These are phyloP conservation scores for Trichosporon sp. DNA, from an alignment of 1,284 basidiomycete genomes.

Conservation along the genomic window DNA sequence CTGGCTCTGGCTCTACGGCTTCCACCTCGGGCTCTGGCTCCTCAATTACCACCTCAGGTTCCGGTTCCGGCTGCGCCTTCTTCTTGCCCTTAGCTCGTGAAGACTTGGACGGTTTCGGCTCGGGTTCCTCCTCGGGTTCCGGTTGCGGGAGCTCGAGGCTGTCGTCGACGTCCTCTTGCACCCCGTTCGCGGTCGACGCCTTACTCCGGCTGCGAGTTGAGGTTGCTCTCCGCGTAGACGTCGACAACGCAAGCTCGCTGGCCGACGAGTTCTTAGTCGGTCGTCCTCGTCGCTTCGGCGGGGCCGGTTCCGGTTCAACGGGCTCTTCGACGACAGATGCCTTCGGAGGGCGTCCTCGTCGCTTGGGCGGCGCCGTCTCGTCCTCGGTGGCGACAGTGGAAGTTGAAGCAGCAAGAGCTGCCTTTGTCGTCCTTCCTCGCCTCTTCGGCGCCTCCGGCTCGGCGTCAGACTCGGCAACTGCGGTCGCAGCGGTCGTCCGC, in stretches of 20 bases:
- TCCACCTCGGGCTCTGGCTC: constrained; percentile 20
- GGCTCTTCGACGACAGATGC: constrained; percentile 15
- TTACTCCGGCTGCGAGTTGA: constrained; percentile 11
- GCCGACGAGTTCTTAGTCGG: not conserved
- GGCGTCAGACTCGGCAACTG: not conserved
- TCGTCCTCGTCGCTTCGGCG: constrained; percentile 19
- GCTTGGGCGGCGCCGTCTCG: constrained; percentile 4
- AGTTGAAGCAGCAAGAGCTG: not conserved
- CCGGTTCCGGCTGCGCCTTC: constrained; percentile 18
- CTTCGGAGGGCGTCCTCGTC: constrained; percentile 24
- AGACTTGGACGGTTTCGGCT: constrained; percentile 16
- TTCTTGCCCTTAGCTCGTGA: constrained; percentile 15
- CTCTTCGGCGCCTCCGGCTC: constrained; percentile 1
- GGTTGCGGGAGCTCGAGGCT: constrained; percentile 1
- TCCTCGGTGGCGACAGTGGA: constrained; percentile 15
- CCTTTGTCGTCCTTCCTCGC: constrained; percentile 6
- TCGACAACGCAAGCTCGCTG: constrained; percentile 3
- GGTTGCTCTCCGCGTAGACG: constrained; percentile 15
- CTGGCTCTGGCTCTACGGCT: constrained; percentile 21
- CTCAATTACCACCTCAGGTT: not conserved
- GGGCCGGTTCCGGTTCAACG: not conserved
- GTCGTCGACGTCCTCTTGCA: not conserved
- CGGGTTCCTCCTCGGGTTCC: not conserved
- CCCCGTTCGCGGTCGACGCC: constrained; percentile 23
- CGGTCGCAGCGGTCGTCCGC: not conserved